These are phyloP conservation scores for Penicillium taxi DNA, from an alignment of 495 filamentous ascomycete species.

Conservation along the genomic window DNA sequence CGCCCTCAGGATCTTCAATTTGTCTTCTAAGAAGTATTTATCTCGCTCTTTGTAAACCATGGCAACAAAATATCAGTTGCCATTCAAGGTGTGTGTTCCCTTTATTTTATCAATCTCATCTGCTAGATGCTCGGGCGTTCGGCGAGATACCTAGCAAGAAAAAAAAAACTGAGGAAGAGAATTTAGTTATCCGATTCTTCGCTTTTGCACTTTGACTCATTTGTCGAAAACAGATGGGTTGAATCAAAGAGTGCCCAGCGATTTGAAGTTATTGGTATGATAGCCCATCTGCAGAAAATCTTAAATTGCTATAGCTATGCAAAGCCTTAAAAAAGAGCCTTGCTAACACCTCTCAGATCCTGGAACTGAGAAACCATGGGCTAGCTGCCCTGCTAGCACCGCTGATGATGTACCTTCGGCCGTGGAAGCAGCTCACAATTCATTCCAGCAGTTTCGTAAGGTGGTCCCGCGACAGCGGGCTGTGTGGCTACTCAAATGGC, in stretches of 20 bases:
- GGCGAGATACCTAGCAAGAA: conserved; percentile 9
- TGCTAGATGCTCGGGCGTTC: conserved; percentile 2
- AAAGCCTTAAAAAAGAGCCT: too few relatives aligned
- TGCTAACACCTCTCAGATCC: conserved; percentile 41
- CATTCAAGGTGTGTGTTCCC: conserved; percentile 29
- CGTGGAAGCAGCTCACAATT: conserved; percentile 49
- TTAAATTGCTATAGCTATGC: neutral
- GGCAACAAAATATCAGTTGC: conserved; percentile 30
- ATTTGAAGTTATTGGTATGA: conserved; percentile 57
- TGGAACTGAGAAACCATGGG: conserved; percentile 56
- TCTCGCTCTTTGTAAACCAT: too few relatives aligned
- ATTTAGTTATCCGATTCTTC: conserved; percentile 49
- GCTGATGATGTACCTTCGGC: conserved; percentile 54
- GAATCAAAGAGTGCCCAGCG: conserved; percentile 52
- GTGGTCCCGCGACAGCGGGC: conserved; percentile 54
- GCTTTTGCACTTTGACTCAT: conserved; percentile 52
- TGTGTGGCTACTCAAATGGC: conserved; percentile 54
- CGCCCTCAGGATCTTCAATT: too few relatives aligned
- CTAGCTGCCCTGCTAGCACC: conserved; percentile 52
- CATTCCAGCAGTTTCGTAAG: conserved; percentile 56
- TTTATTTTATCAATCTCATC: neutral
- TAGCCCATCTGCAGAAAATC: neutral
- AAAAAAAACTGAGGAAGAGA: neutral
- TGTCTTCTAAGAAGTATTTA: too few relatives aligned
- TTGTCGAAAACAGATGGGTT: conserved; percentile 55